Percentiles rank a stretch among this genome's conserved stretches.
These are phyloP conservation scores for Globisporangium parvum DNA, from an alignment of 352 stramenopile genomes.

Conservation along the genomic window DNA sequence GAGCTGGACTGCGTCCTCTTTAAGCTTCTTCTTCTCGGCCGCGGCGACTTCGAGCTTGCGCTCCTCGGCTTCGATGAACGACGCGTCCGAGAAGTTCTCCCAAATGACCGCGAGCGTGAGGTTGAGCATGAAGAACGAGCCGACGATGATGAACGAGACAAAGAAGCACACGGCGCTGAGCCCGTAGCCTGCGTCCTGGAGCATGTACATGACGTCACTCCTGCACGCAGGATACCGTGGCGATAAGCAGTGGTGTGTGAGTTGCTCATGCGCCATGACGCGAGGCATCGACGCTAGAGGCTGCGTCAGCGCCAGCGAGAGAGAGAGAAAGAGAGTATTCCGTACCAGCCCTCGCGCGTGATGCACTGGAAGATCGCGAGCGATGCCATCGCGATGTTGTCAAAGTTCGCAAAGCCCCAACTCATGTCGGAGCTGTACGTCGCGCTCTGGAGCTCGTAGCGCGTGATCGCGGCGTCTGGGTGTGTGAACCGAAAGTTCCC, in stretches of 20 bases:
- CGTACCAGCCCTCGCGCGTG: constrained; percentile 89
- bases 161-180: constrained; percentile 73
- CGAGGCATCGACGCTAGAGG: neutral
- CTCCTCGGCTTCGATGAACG: constrained; percentile 51
- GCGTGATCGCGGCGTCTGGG: constrained; percentile 26
- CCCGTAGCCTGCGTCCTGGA: constrained; percentile 46
- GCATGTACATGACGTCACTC: constrained; percentile 63
- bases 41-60: constrained; percentile 9
- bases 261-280: neutral
- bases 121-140: constrained; percentile 90
- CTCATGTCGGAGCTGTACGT: constrained; percentile 75
- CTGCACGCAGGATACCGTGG: constrained; percentile 14
- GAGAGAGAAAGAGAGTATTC: too few relatives aligned
- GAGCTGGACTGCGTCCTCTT: constrained; percentile 15
- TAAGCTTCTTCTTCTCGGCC: constrained; percentile 22
- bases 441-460: constrained; percentile 26
- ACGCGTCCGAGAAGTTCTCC: constrained; percentile 67
- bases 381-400: constrained; percentile 79
- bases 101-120: constrained; percentile 88
- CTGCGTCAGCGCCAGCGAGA: neutral
- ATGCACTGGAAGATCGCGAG: constrained; percentile 89
- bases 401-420: constrained; percentile 85
- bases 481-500: constrained; percentile 67
- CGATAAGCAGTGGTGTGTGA: neutral
- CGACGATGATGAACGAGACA: constrained; percentile 83